Evolutionary conservation across 768 basidiomycete genomes (phyloP), one percentile per base, ranked within the genome.

Genomic region (Rhodotorula toruloides): DNA sequence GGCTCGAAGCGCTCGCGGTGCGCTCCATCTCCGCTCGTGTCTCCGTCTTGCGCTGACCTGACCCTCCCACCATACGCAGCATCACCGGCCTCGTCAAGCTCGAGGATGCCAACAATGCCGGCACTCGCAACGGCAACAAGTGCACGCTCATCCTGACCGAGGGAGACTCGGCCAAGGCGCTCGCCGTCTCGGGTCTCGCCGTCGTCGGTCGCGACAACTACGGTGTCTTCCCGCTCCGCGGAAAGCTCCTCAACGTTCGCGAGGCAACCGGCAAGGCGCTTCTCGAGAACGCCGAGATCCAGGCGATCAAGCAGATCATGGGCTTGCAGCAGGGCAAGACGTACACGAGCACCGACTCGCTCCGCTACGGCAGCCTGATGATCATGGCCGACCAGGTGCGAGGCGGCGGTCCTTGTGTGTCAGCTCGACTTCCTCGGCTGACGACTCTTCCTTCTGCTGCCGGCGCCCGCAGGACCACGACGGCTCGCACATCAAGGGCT

Each of bases 401-500:
- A n/a, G 78, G 25, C 16, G 14, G 9, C 36, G 54, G 54, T 27
- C 29, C 16, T 25, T 36, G 31, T 47, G 22, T n/a, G 46, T 22
- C 36, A 19, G 10, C 39, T 4, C 36, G 40, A 11, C 9, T 36
- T 27, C 5, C 34, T 21, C 29, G 25, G 44, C 54, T 60, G 27
- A 44, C 25, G 14, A 12, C 21, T 31, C 32, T 27, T 39, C 48
- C 16, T 7, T n/a, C n/a, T 34, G 22, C 40, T 27, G n/a, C n/a
- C n/a, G n/a, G n/a, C n/a, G n/a, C 47, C 12, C 27, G 7, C 75
- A 96, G 91, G 96, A 99, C 84, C 91, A 98, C 79, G 96, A 99
- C 79, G 96, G 96, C 57, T 98, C 96, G n/a, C 96, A 99, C 79
- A 99, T 99, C 80, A 99, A 99, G 78, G 96, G 96, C n/a, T 84